Base-by-base conservation (phyloP, 2,329 filamentous ascomycete species). In the Paecilomyces dactylethromorphus region DNA sequence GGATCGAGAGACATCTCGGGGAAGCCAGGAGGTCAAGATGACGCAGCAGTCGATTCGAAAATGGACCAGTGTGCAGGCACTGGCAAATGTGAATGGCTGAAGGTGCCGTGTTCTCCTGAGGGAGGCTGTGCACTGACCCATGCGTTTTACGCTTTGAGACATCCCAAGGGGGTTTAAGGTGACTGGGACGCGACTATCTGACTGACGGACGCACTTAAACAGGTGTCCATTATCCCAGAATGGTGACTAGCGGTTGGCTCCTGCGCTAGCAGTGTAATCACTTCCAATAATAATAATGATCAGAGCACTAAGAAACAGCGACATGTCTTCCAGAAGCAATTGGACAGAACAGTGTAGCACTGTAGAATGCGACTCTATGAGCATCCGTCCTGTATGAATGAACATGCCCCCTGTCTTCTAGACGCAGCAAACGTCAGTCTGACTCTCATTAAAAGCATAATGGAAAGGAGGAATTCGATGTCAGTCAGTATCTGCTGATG, bases 91-190 rank as follows among this genome's bases (percentile, higher is more conserved):
- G 54, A 39, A 39, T 55, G 54, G 54, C 4, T 35, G n/a, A 26
- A 15, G 29, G 15, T 45, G 13, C 26, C 50, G 21, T 29, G n/a
- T 55, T 39, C 54, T 55, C 54, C 54, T 55, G 54, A 55, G 35
- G 18, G 54, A 55, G 54, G 54, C 54, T 45, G 54, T 55, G 54
- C 54, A 55, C 29, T 13, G 39, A 45, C 39, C 39, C 13, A 45
- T 21, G 50, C 21, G 50, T 29, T 52, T 52, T 52, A 52, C 22
- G 50, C 50, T 29, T 29, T 52, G 50, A 52, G 50, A 52, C 50
- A 52, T 24, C 21, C 50, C 21, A 52, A 22, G 26, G 13, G 26
- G 39, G 39, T 18, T 21, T 45, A 18, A 45, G n/a, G 39, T n/a
- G 10, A 45, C 39, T 45, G 39, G 39, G 18, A 45, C 13, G 35